Conservation (phyloP, 202 grass and related monocot genomes). For the Schoenoplectus triqueter region DNA sequence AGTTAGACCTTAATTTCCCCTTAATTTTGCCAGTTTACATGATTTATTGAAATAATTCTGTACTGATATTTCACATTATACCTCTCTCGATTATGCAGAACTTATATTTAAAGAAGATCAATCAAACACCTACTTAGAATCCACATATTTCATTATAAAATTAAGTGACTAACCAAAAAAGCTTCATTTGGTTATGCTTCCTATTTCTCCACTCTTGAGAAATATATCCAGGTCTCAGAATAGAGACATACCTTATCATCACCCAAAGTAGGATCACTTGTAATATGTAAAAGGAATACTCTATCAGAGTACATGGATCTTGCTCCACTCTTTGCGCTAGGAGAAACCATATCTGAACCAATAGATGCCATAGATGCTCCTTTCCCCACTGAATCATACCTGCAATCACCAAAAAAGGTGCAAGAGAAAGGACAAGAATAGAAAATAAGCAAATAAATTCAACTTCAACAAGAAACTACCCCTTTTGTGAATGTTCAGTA, state of each 20-base stretch:
- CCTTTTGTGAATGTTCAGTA: not conserved
- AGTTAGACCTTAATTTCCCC: not conserved
- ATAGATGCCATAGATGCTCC: constrained; percentile 62
- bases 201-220: not conserved
- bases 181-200: not conserved
- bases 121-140: too few species aligned
- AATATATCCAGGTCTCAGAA: not conserved
- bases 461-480: constrained; percentile 3
- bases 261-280: constrained; percentile 68
- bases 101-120: too few species aligned
- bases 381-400: constrained; percentile 94
- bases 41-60: not conserved
- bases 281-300: constrained; percentile 79
- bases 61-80: not conserved
- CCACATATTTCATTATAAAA: too few species aligned
- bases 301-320: constrained; percentile 88
- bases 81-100: not conserved
- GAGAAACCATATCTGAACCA: constrained; percentile 61
- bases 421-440: not conserved
- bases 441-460: not conserved
- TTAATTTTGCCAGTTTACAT: not conserved
- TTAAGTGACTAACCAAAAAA: not conserved
- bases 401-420: constrained; percentile 21
- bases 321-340: constrained; percentile 50
- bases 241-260: constrained; percentile 68